Evolutionary conservation across 2,329 filamentous ascomycete species (phyloP).

Genomic region (Penicillium sp.): DNA sequence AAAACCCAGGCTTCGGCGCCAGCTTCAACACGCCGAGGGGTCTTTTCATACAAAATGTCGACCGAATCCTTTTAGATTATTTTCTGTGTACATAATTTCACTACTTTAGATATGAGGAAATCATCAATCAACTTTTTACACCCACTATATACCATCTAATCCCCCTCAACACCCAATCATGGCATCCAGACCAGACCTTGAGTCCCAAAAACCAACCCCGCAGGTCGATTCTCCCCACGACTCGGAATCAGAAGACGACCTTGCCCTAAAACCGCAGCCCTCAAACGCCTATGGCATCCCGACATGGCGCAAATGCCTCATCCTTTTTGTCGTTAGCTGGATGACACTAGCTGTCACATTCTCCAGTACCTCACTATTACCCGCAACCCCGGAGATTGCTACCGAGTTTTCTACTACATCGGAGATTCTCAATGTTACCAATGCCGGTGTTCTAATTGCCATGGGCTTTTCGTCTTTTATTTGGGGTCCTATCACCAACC

Average conservation of each 20-base stretch:
- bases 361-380: constrained; percentile 45
- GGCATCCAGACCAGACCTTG: constrained; percentile 14
- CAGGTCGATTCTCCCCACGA: constrained; percentile 16
- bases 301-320: constrained; percentile 42
- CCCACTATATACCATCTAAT: background rate
- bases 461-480: constrained; percentile 42
- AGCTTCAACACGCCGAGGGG: background rate
- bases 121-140: background rate
- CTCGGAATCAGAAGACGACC: constrained; percentile 15
- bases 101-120: background rate
- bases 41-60: constrained; percentile 3
- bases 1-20: constrained; percentile 5
- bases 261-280: constrained; percentile 13
- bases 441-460: constrained; percentile 39
- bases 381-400: constrained; percentile 44
- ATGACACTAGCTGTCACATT: constrained; percentile 45
- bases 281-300: constrained; percentile 29
- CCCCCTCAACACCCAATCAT: constrained; percentile 10
- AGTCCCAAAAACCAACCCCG: constrained; percentile 17
- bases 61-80: background rate
- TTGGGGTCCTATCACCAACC: constrained; percentile 35
- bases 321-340: constrained; percentile 46
- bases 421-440: constrained; percentile 39
- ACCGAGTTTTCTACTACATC: constrained; percentile 37
- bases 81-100: background rate